Base-by-base conservation (phyloP, 2,329 filamentous ascomycete species). In the Zymoseptoria crescenta region DNA sequence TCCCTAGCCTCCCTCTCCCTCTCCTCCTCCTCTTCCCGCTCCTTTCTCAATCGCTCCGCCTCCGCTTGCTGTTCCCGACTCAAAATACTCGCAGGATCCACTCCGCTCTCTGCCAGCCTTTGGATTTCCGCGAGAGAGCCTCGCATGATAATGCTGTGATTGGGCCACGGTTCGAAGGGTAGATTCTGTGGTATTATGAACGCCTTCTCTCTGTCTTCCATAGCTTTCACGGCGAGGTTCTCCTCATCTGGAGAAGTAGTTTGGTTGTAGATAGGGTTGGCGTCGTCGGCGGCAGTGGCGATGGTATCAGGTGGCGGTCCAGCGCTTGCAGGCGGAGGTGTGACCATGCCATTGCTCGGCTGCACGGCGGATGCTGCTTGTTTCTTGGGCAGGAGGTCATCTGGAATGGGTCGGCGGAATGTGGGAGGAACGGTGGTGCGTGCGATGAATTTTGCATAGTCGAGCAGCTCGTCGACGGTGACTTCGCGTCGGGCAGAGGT, bases 401-500 rank as follows among this genome's bases (percentile, higher is more conserved):
- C 65, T 52, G 64, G 60, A 10, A 64, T 52, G 4, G 61, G 62
- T 60, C 64, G 66, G 59, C 69, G 68, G 65, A 74, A 77, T 2
- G 83, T 83, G 0, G 86, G 86, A 0, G 90, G 89, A 10, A 91
- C 80, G 0, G 90, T 93, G 64, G 87, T 91, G 71, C 86, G 88
- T 72, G 86, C 88, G 69, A 95, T 94, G 64, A 87, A 85, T 50
- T 87, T 87, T 21, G 89, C 90, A 71, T 90, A 94, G 62, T 79
- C 81, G 21, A 95, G 84, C 0, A 95, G 83, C 65, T 92, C 87
- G 51, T 85, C 81, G 69, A 91, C 89, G 3, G 81, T 81, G 54
- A 94, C 76, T 21, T 77, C 72, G 51, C 73, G 73, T 9, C 74
- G 69, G 5, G 73, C 61, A n/a, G 83, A 58, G 16, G 72, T 67